Conservation (phyloP, 768 basidiomycete species). For the Suillus alpinus region DNA sequence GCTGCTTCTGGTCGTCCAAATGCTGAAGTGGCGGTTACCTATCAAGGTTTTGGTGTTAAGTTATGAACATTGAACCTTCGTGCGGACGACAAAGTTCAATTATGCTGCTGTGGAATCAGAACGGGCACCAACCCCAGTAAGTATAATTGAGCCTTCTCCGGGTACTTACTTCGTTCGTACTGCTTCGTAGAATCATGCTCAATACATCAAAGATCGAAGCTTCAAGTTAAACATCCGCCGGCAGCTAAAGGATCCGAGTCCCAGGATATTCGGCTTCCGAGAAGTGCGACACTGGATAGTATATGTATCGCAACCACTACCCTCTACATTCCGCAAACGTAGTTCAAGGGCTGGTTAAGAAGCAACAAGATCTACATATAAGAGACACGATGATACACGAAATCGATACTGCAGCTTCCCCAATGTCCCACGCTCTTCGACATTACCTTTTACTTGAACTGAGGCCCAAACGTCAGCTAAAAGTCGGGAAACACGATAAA, state of each 20-base stretch:
- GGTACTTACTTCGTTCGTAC: neutral
- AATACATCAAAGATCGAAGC: neutral
- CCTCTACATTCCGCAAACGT: neutral
- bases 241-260: neutral
- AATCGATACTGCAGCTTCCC: neutral
- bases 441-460: conserved; percentile 30
- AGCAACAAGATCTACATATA: conserved; percentile 2
- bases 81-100: neutral
- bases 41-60: neutral
- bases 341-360: neutral
- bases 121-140: neutral
- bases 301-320: neutral
- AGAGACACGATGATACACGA: conserved; percentile 1
- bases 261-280: neutral
- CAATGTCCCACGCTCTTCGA: neutral
- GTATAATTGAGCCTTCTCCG: too few species aligned
- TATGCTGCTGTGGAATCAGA: neutral
- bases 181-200: neutral
- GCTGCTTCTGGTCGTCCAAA: neutral
- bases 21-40: neutral
- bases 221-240: neutral
- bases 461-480: conserved; percentile 3
- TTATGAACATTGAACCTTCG: neutral
- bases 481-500: neutral
- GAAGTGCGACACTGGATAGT: neutral